Conservation (phyloP, 345 rosid genomes). For the Arabis alpina region DNA sequence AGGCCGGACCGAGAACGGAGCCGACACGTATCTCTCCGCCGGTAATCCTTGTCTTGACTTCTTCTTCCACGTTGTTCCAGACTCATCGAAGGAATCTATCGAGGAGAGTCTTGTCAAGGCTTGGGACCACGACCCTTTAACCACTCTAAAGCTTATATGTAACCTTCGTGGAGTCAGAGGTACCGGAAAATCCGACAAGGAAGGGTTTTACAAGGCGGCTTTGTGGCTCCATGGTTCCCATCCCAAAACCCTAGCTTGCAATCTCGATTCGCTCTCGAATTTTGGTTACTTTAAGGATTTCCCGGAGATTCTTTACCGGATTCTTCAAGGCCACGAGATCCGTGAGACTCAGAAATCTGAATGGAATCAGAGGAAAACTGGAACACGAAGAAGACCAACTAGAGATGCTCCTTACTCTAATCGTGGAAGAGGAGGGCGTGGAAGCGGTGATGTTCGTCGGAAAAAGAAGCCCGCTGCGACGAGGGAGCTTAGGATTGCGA, state of each 20-base stretch:
- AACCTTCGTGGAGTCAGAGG: slow-evolving; percentile 74
- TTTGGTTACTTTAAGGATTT: slow-evolving; percentile 71
- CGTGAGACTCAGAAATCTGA: slow-evolving; percentile 48
- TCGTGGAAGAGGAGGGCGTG: slow-evolving; percentile 5
- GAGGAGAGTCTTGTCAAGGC: slow-evolving; percentile 42
- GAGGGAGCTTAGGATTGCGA: slow-evolving; percentile 17
- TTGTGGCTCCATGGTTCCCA: slow-evolving; percentile 61
- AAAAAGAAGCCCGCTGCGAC: background rate
- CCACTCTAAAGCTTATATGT: slow-evolving; percentile 63
- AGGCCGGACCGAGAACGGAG: slow-evolving; percentile 53
- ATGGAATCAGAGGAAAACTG: slow-evolving; percentile 43
- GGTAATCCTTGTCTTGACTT: slow-evolving; percentile 67
- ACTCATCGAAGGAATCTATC: slow-evolving; percentile 43
- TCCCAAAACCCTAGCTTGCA: slow-evolving; percentile 68
- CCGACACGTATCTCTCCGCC: slow-evolving; percentile 47
- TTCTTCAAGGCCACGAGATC: slow-evolving; percentile 52
- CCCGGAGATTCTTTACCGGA: too few relatives aligned
- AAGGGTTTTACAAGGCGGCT: slow-evolving; percentile 65
- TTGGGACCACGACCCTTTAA: slow-evolving; percentile 58
- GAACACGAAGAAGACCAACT: background rate
- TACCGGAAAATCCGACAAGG: slow-evolving; percentile 65
- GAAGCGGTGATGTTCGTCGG: background rate
- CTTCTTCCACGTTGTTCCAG: slow-evolving; percentile 66
- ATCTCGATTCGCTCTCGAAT: slow-evolving; percentile 39
- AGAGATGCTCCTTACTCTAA: too few relatives aligned